phyloP scores from a whole-genome alignment of 2,329 filamentous ascomycete species.

The Monosporascus sp. region DNA sequence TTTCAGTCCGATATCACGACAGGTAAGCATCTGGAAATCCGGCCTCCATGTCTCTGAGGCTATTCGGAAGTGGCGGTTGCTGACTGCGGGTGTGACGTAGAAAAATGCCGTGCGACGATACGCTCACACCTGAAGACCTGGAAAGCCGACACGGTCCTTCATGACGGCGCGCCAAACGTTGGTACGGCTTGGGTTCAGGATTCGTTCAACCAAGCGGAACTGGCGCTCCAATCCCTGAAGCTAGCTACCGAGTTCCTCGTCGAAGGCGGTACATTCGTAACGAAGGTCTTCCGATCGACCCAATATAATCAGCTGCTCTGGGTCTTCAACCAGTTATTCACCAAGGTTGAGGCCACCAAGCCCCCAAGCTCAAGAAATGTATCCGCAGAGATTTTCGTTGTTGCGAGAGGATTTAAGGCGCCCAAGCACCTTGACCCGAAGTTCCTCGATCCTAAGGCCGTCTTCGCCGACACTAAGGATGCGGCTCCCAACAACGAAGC shows the following conservation, averaged over 20 bases:
- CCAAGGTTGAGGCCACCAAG: slow-evolving; percentile 94
- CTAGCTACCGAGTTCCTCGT: slow-evolving; percentile 88
- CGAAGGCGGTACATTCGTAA: slow-evolving; percentile 89
- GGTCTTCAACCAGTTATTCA: slow-evolving; percentile 96
- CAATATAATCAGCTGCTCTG: slow-evolving; percentile 94
- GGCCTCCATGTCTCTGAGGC: background rate
- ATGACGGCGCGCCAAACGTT: slow-evolving; percentile 96
- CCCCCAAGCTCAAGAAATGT: slow-evolving; percentile 93
- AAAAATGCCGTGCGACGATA: slow-evolving; percentile 89
- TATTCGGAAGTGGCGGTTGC: background rate
- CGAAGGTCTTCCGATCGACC: slow-evolving; percentile 95
- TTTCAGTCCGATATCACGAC: slow-evolving; percentile 98
- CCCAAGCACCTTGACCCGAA: slow-evolving; percentile 89
- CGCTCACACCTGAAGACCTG: slow-evolving; percentile 86
- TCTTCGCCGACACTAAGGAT: slow-evolving; percentile 87
- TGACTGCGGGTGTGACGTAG: slow-evolving; percentile 24
- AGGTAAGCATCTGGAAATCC: background rate
- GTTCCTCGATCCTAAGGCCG: slow-evolving; percentile 81
- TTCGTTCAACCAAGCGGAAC: slow-evolving; percentile 93
- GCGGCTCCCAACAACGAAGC: slow-evolving; percentile 91
- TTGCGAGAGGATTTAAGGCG: slow-evolving; percentile 91
- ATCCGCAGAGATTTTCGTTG: slow-evolving; percentile 97
- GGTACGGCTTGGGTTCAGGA: slow-evolving; percentile 98
- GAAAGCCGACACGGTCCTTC: slow-evolving; percentile 92
- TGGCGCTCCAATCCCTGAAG: slow-evolving; percentile 85